Evolutionary conservation across 352 stramenopile genomes (phyloP).

Genomic region (Phytophthora vignae): DNA sequence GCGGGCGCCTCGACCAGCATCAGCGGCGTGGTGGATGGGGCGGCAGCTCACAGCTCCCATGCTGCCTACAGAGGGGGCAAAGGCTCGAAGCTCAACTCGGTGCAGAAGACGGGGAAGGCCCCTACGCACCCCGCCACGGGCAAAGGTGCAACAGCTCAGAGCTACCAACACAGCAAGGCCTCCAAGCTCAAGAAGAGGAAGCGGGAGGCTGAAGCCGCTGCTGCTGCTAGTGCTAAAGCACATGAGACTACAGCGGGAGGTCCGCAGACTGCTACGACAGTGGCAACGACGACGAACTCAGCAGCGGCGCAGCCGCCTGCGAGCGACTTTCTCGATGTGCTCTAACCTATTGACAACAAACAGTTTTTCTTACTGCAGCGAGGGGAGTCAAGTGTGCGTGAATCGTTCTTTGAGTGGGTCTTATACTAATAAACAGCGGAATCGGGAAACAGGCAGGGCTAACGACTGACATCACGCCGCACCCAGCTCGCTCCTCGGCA

Average conservation of each 20-base stretch:
- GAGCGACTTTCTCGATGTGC: constrained; percentile 69
- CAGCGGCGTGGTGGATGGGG: constrained; percentile 22
- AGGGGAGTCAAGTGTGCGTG: constrained; percentile 8
- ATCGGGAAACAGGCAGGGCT: constrained; percentile 32
- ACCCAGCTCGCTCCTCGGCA: background rate
- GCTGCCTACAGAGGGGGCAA: constrained; percentile 27
- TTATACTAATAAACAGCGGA: constrained; percentile 51
- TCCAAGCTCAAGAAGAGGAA: constrained; percentile 70
- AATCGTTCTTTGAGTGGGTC: constrained; percentile 18
- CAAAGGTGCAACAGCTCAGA: constrained; percentile 31
- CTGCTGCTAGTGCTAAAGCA: constrained; percentile 7
- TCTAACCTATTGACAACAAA: constrained; percentile 37
- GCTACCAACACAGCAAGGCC: constrained; percentile 42
- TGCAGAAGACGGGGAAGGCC: constrained; percentile 37
- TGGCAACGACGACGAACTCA: background rate
- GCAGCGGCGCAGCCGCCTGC: constrained; percentile 18
- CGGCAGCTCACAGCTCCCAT: constrained; percentile 3
- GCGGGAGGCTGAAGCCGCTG: constrained; percentile 33
- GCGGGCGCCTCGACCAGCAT: constrained; percentile 7
- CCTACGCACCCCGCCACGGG: constrained; percentile 11
- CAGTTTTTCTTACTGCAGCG: background rate
- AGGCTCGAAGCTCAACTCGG: constrained; percentile 37
- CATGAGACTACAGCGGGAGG: constrained; percentile 23
- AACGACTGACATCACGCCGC: constrained; percentile 25
- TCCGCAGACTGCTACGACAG: constrained; percentile 9